Evolutionary conservation across 768 basidiomycete genomes (phyloP).

Genomic region (Hemileccinum rubropunctum): DNA sequence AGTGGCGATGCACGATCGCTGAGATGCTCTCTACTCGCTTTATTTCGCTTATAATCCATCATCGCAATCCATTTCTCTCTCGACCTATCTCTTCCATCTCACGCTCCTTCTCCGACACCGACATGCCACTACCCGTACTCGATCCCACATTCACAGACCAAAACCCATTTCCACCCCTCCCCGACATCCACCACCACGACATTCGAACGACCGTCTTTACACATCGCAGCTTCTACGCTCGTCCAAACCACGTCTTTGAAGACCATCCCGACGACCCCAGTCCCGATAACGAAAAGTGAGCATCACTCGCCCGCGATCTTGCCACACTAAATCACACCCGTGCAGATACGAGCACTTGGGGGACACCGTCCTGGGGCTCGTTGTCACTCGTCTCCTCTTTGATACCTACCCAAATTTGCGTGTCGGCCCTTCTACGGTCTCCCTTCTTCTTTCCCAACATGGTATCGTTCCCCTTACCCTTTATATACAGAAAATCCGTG

Average conservation of each 20-base stretch:
- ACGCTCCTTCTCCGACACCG: too few species aligned
- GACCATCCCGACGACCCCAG: conserved; percentile 68
- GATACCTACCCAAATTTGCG: conserved; percentile 65
- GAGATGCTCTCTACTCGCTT: too few species aligned
- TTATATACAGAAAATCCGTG: conserved; percentile 74
- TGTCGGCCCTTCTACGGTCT: conserved; percentile 72
- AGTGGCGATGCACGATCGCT: too few species aligned
- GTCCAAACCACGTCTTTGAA: conserved; percentile 75
- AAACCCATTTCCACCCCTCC: conserved; percentile 51
- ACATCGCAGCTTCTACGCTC: conserved; percentile 66
- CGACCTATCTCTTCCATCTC: too few species aligned
- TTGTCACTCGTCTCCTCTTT: conserved; percentile 62
- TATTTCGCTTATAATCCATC: too few species aligned
- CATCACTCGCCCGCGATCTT: background rate
- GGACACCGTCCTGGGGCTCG: conserved; percentile 66
- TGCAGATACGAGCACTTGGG: conserved; percentile 73
- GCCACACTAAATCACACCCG: background rate
- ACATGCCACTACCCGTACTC: conserved; percentile 3
- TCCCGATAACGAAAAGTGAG: conserved; percentile 80
- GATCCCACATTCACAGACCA: conserved; percentile 31
- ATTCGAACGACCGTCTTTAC: conserved; percentile 65
- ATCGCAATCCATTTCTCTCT: too few species aligned
- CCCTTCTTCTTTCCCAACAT: background rate
- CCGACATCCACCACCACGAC: conserved; percentile 45
- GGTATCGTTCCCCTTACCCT: background rate